A percentile compares a stretch with the other conserved stretches of the same genome.
Evolutionary conservation across 225 moss, liverwort and hornwort genomes (phyloP).

Genomic region (Pseudisothecium myosuroides): DNA sequence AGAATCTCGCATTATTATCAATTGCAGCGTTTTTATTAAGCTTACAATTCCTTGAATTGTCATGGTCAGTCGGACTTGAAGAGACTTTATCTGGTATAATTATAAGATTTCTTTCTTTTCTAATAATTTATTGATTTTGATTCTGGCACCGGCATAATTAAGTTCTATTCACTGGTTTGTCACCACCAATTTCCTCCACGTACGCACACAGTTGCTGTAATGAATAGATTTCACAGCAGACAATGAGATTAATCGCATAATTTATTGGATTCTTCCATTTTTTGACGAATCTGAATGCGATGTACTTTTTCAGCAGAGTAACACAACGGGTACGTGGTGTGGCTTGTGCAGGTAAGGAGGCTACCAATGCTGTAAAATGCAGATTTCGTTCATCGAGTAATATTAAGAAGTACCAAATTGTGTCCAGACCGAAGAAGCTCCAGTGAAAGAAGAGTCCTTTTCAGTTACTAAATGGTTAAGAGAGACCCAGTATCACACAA

Average conservation of each 20-base stretch:
- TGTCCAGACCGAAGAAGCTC: neutral
- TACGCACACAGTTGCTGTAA: neutral
- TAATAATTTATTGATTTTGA: neutral
- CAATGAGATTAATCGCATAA: neutral
- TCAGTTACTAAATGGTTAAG: conserved; percentile 4
- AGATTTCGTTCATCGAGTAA: neutral
- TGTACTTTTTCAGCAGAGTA: neutral
- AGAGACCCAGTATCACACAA: neutral
- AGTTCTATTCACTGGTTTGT: neutral
- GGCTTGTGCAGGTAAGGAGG: neutral
- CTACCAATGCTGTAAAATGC: neutral
- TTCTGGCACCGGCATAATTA: neutral
- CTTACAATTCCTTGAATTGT: neutral
- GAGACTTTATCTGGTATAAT: neutral
- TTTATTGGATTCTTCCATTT: neutral
- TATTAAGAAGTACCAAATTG: neutral
- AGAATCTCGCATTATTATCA: neutral
- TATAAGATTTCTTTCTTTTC: neutral
- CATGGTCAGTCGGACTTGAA: neutral
- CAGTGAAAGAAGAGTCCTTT: neutral
- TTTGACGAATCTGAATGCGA: neutral
- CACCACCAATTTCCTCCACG: neutral
- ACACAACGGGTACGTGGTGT: neutral
- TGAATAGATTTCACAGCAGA: neutral
- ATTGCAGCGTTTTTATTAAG: neutral